Conservation (phyloP, 1,139 yeast genomes). For the Kodamaea sp. region DNA sequence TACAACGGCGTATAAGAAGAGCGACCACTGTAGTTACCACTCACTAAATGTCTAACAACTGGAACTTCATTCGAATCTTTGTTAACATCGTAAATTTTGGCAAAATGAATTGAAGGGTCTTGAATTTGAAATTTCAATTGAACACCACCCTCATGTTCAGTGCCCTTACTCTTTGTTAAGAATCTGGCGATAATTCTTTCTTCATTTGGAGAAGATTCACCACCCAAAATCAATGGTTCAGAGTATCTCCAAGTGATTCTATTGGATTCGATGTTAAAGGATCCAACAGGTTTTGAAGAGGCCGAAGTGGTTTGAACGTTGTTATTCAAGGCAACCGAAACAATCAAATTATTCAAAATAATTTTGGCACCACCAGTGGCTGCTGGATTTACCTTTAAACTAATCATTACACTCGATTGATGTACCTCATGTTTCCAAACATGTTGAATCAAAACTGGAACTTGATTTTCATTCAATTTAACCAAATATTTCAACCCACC, state of each 20-base stretch:
- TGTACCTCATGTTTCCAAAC: conserved; percentile 84
- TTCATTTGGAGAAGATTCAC: conserved; percentile 31
- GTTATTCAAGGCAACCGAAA: conserved; percentile 56
- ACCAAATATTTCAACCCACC: conserved; percentile 71
- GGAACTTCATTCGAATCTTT: conserved; percentile 23
- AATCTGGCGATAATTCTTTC: conserved; percentile 70
- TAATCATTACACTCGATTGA: conserved; percentile 81
- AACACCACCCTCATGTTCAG: conserved; percentile 67
- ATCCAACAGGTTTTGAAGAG: conserved; percentile 85
- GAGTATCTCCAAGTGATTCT: conserved; percentile 81
- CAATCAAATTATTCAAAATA: conserved; percentile 56
- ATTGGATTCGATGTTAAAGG: conserved; percentile 78
- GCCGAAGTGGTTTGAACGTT: conserved; percentile 59
- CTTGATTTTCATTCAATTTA: conserved; percentile 35
- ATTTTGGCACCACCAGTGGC: conserved; percentile 21
- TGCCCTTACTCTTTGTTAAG: conserved; percentile 57
- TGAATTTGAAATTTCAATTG: conserved; percentile 55
- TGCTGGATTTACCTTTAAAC: conserved; percentile 55
- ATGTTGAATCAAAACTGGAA: conserved; percentile 75
- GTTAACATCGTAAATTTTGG: conserved; percentile 20
- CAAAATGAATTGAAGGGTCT: conserved; percentile 26
- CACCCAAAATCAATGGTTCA: conserved; percentile 43
- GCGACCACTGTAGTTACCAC: conserved; percentile 38
- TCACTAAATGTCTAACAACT: conserved; percentile 30
- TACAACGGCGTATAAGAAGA: conserved; percentile 1